phyloP scores from a whole-genome alignment of 148 eudicot species.

The Rhododendron ovatum region DNA sequence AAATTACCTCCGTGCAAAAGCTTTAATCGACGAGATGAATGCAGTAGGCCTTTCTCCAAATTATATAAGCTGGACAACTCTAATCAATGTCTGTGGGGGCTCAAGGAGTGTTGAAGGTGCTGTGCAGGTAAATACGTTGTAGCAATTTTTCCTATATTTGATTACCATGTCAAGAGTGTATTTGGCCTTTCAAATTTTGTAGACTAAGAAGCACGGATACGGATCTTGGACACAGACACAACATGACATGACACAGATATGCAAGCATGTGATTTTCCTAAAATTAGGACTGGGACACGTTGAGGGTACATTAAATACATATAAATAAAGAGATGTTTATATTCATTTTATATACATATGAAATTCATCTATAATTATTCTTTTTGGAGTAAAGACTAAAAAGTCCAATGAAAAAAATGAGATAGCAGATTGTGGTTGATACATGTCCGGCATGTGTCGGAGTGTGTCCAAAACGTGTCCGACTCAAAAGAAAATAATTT shows the following conservation, averaged over 20 bases:
- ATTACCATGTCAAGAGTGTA: background rate
- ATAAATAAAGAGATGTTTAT: too few species aligned
- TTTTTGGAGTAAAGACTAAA: background rate
- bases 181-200: background rate
- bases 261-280: background rate
- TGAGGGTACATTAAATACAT: too few species aligned
- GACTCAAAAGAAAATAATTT: background rate
- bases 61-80: conserved; percentile 89
- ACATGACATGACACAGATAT: background rate
- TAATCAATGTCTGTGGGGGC: conserved; percentile 64
- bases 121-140: conserved; percentile 48
- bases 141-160: background rate
- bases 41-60: conserved; percentile 62
- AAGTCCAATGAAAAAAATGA: background rate
- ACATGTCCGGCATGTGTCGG: background rate
- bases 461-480: background rate
- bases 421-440: too few species aligned
- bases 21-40: conserved; percentile 81
- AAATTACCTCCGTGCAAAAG: conserved; percentile 69
- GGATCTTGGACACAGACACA: background rate
- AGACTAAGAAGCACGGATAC: background rate
- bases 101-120: conserved; percentile 67
- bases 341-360: too few species aligned
- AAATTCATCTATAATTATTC: too few species aligned
- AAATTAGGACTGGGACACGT: background rate